phyloP scores from a whole-genome alignment of 306 rosid genomes.

The Carpinus fangiana region DNA sequence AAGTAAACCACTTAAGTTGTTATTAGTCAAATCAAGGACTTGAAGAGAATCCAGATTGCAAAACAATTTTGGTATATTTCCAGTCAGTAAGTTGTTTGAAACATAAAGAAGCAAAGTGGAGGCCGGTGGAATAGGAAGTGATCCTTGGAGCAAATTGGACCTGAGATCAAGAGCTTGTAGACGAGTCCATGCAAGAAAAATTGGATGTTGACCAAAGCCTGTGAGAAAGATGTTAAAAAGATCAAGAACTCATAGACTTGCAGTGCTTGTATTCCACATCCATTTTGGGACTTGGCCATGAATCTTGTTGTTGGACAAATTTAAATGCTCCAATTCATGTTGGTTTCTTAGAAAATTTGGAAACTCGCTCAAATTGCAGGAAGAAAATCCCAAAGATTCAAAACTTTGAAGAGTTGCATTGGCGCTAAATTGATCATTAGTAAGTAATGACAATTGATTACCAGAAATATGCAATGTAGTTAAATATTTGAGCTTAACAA shows the following conservation, averaged over 20 bases:
- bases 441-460: too few relatives aligned
- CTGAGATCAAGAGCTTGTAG: neutral
- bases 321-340: too few relatives aligned
- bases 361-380: too few relatives aligned
- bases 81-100: neutral
- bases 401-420: neutral
- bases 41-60: neutral
- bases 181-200: neutral
- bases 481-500: too few relatives aligned
- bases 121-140: constrained; percentile 5
- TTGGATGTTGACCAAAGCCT: neutral
- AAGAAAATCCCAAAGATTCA: too few relatives aligned
- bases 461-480: too few relatives aligned
- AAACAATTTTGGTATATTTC: neutral
- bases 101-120: rapidly evolving
- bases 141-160: neutral
- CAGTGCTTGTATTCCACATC: too few relatives aligned
- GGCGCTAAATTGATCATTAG: neutral
- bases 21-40: neutral
- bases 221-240: neutral
- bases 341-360: too few relatives aligned
- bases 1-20: constrained; percentile 17
- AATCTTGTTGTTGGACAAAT: too few relatives aligned
- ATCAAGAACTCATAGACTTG: neutral
- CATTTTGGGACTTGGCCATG: too few relatives aligned